Percentiles rank a stretch among this genome's conserved stretches.
phyloP scores from a whole-genome alignment of 2,329 filamentous ascomycete genomes.

The Cladobotryum protrusum region DNA sequence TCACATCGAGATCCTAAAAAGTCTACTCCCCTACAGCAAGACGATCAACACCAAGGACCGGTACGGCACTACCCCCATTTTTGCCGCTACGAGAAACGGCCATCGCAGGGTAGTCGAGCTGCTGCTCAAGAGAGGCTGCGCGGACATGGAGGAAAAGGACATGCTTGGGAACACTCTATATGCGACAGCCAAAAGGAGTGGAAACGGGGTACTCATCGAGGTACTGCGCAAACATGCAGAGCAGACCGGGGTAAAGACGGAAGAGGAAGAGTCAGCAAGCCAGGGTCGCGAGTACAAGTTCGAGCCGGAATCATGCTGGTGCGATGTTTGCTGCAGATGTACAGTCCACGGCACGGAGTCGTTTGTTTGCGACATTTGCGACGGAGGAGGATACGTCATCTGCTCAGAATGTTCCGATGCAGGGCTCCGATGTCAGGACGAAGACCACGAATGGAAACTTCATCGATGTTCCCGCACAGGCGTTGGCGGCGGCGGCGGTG shows the following conservation, averaged over 20 bases:
- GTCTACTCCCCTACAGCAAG: constrained; percentile 1
- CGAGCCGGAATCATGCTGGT: constrained; percentile 3
- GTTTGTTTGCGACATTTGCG: constrained; percentile 8
- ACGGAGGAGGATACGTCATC: constrained; percentile 3
- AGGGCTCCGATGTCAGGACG: constrained; percentile 4
- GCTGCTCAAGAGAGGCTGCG: background rate
- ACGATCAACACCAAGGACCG: constrained; percentile 1
- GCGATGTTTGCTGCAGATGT: constrained; percentile 7
- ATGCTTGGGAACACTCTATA: constrained; percentile 4
- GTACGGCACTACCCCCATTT: constrained; percentile 10
- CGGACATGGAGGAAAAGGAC: constrained; percentile 5
- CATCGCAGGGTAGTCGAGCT: constrained; percentile 4
- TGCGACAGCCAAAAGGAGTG: constrained; percentile 1
- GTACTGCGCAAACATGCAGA: background rate
- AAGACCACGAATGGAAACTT: constrained; percentile 5
- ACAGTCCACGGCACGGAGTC: constrained; percentile 1
- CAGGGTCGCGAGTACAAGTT: background rate
- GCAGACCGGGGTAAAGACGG: background rate
- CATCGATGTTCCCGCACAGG: constrained; percentile 4
- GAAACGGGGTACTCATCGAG: constrained; percentile 1
- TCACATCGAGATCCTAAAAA: constrained; percentile 1
- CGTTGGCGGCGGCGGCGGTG: too few species aligned
- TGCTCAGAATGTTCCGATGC: constrained; percentile 7
- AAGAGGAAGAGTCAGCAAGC: constrained; percentile 3
- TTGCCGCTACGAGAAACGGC: constrained; percentile 10